Conservation (phyloP, 306 rosid species). For the Vachellia pachyceras region DNA sequence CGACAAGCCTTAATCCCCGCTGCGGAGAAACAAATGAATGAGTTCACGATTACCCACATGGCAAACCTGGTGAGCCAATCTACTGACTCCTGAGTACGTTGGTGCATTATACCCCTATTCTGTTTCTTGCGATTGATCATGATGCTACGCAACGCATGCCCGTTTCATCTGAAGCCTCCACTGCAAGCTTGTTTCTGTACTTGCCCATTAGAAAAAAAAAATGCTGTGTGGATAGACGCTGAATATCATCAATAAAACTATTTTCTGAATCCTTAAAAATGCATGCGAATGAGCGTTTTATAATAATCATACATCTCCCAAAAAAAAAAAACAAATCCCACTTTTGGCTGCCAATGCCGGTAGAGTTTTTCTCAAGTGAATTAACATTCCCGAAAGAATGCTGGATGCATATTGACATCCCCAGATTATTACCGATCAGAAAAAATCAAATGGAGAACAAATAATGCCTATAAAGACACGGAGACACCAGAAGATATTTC, state of each 20-base stretch:
- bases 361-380: no score
- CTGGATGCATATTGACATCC: conserved; percentile 34
- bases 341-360: no score
- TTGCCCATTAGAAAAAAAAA: neutral
- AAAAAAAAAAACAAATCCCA: no score
- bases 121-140: neutral
- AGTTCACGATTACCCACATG: neutral
- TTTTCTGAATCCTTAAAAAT: neutral
- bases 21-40: no score
- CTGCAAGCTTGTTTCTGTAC: neutral
- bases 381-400: neutral
- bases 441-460: conserved; percentile 31
- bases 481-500: conserved; percentile 50
- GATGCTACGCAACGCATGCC: neutral
- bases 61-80: neutral
- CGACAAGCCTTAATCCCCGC: no score
- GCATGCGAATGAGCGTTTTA: neutral
- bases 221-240: neutral
- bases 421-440: conserved; percentile 28
- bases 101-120: neutral
- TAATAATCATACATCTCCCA: neutral
- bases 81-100: neutral
- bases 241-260: neutral
- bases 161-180: neutral
- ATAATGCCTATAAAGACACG: conserved; percentile 38